Conservation (phyloP, 2,329 filamentous ascomycete species). For the Paraphaeosphaeria sporulosa region DNA sequence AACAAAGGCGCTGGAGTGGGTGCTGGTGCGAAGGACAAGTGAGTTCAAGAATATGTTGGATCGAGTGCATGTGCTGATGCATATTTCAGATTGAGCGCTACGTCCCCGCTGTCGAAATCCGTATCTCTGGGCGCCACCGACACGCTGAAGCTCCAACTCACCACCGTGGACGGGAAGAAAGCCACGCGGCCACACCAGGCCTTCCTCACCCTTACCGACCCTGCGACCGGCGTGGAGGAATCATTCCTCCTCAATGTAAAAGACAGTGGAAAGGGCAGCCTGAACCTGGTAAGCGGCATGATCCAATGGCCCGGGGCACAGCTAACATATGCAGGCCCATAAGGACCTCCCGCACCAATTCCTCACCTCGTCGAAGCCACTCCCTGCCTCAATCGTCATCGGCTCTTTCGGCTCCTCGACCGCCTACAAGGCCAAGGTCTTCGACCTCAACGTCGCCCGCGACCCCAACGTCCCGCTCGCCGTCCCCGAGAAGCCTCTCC, state of each 20-base stretch:
- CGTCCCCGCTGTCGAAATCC: constrained; percentile 67
- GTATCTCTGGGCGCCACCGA: constrained; percentile 73
- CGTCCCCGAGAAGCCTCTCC: constrained; percentile 71
- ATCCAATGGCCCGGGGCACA: constrained; percentile 15
- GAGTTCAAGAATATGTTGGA: constrained; percentile 37
- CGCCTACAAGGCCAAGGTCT: constrained; percentile 73
- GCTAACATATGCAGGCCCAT: constrained; percentile 68
- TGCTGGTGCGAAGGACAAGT: constrained; percentile 70
- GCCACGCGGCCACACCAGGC: constrained; percentile 91
- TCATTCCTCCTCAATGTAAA: constrained; percentile 86
- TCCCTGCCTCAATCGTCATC: constrained; percentile 83
- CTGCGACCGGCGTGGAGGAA: constrained; percentile 78
- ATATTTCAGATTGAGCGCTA: constrained; percentile 51
- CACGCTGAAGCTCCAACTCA: constrained; percentile 82
- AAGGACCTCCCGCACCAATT: constrained; percentile 90
- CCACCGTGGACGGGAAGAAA: constrained; percentile 78
- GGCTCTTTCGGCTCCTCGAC: constrained; percentile 82
- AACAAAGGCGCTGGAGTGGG: constrained; percentile 65
- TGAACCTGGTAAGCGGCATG: constrained; percentile 75
- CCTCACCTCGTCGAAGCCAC: constrained; percentile 69
- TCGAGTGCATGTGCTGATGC: constrained; percentile 12
- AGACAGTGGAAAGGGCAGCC: constrained; percentile 83
- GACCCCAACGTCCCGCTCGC: constrained; percentile 69
- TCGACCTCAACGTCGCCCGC: constrained; percentile 72
- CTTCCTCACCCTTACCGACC: constrained; percentile 83